Evolutionary conservation across 2,329 filamentous ascomycete species (phyloP).

Genomic region (Shiraia sp.): DNA sequence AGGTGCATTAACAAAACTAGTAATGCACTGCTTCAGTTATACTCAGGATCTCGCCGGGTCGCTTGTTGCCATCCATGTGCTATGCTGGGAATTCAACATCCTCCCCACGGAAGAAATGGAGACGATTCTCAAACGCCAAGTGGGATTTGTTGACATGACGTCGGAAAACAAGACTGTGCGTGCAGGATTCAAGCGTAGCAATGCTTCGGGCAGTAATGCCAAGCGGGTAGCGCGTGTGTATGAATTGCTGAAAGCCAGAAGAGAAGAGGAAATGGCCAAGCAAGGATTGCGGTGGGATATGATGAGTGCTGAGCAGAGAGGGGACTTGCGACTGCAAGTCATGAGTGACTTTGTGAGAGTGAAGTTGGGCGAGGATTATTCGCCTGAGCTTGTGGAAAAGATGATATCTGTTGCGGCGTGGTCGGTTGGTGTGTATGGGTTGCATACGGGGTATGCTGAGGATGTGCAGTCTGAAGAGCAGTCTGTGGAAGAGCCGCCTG

Average conservation of each 20-base stretch:
- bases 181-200: no score
- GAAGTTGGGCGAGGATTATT: slow-evolving; percentile 25
- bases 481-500: no score
- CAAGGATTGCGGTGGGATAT: slow-evolving; percentile 10
- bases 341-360: slow-evolving; percentile 40
- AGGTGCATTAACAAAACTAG: slow-evolving; percentile 26
- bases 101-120: slow-evolving; percentile 26
- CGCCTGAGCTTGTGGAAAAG: slow-evolving; percentile 28
- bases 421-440: slow-evolving; percentile 26
- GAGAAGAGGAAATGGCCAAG: slow-evolving; percentile 22
- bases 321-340: slow-evolving; percentile 29
- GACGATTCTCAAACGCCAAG: slow-evolving; percentile 29
- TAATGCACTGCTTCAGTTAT: slow-evolving; percentile 44
- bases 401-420: slow-evolving; percentile 34
- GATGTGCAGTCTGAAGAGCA: no score
- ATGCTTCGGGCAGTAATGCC: slow-evolving; percentile 11
- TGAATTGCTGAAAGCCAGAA: slow-evolving; percentile 18
- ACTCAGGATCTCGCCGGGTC: slow-evolving; percentile 38
- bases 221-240: slow-evolving; percentile 22
- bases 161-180: no score
- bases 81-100: slow-evolving; percentile 30
- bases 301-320: slow-evolving; percentile 24
- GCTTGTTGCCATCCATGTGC: slow-evolving; percentile 38
- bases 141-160: slow-evolving; percentile 34
- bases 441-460: slow-evolving; percentile 38